Conservation (phyloP, 2,329 filamentous ascomycete genomes). For the Colletotrichum sp. region DNA sequence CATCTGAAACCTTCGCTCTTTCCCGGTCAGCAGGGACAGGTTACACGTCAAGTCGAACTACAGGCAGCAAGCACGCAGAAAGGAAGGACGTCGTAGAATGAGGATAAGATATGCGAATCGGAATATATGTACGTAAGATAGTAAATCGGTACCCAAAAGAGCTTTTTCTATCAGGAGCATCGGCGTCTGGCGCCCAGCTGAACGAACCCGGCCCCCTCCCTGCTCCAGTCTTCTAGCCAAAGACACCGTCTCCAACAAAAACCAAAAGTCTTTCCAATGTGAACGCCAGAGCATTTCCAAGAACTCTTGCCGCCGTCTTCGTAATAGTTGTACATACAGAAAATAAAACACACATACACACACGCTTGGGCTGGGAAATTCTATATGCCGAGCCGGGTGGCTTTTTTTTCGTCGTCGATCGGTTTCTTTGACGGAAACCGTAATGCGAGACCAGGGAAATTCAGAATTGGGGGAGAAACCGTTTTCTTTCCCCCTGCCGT, state of each 20-base stretch:
- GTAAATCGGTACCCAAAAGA: not conserved
- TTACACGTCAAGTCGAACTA: not conserved
- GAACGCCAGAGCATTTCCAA: conserved; percentile 1
- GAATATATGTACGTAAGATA: not conserved
- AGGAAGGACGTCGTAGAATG: accelerated
- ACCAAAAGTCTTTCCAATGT: not conserved
- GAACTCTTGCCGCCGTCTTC: not conserved
- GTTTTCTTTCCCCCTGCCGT: not conserved
- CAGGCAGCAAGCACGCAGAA: too few relatives aligned
- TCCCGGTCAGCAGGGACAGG: not conserved
- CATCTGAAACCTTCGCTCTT: not conserved
- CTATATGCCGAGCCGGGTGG: not conserved
- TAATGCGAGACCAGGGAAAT: not conserved
- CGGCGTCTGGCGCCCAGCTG: not conserved
- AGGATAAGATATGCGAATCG: not conserved
- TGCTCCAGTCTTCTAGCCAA: not conserved
- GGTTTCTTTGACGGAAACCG: not conserved
- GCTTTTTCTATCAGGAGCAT: not conserved
- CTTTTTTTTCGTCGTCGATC: not conserved
- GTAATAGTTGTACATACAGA: not conserved
- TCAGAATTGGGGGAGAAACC: not conserved
- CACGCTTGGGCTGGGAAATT: not conserved
- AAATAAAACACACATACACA: not conserved
- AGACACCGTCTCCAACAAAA: not conserved
- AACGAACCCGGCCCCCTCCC: not conserved